phyloP scores from a whole-genome alignment of 1,284 basidiomycete species.

The Rhodotorula sp. region DNA sequence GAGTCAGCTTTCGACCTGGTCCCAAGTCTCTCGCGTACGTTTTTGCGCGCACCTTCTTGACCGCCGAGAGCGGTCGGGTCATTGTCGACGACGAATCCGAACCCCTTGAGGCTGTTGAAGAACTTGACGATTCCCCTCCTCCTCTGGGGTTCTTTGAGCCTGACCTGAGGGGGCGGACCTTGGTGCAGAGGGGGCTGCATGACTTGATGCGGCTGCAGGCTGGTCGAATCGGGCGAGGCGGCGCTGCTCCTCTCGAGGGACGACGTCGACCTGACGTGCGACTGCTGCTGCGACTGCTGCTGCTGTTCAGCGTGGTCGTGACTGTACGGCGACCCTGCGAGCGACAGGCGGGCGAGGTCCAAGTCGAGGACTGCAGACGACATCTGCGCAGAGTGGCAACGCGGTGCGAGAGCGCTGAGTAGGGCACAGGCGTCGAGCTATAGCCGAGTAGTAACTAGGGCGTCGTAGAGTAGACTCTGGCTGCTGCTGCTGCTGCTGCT shows the following conservation, averaged over 20 bases:
- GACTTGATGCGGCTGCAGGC: slow-evolving; percentile 30
- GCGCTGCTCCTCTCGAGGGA: slow-evolving; percentile 1
- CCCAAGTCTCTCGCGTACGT: too few relatives aligned
- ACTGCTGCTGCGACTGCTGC: not conserved
- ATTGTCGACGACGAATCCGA: slow-evolving; percentile 45
- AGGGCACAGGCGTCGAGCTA: not conserved
- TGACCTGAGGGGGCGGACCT: slow-evolving; percentile 31
- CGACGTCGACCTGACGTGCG: not conserved
- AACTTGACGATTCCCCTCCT: slow-evolving; percentile 38
- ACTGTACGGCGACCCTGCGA: slow-evolving; percentile 2
- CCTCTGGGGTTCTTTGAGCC: slow-evolving; percentile 31
- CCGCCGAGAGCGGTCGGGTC: slow-evolving; percentile 42
- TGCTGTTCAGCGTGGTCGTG: not conserved
- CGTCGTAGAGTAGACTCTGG: too few relatives aligned
- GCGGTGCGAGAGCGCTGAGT: not conserved
- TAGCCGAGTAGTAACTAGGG: not conserved
- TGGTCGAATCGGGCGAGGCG: not conserved
- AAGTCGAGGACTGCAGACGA: slow-evolving; percentile 14
- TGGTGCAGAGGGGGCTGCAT: slow-evolving; percentile 31
- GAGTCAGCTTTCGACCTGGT: too few relatives aligned
- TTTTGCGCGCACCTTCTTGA: slow-evolving; percentile 41
- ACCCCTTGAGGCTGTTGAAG: slow-evolving; percentile 43
- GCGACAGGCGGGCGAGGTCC: slow-evolving; percentile 20
- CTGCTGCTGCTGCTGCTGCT: too few relatives aligned
- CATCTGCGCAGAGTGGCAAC: not conserved